Base-by-base conservation (phyloP, 768 basidiomycete species). In the Amanita exitialis region DNA sequence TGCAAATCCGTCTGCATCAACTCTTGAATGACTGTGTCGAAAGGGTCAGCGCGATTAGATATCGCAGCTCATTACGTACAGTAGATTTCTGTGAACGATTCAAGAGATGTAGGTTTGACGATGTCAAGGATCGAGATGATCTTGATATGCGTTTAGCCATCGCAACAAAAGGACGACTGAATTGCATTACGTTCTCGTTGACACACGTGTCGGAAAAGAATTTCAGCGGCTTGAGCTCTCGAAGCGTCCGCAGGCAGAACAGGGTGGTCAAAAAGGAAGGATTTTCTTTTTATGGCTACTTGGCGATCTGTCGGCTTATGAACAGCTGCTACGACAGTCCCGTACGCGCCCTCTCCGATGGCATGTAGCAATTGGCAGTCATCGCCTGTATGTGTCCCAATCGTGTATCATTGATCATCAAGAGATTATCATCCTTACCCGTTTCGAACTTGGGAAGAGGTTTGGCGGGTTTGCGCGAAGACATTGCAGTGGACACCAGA, bases 231-330 rank as follows among this genome's bases (percentile, higher is more conserved):
- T 96, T 97, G 65, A 96, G 86, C 72, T 96, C 90, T 55, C 90
- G 74, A 6, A 91, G 76, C 5, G 90, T 92, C 12, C 82, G 73
- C 3, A 93, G 76, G 62, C 86, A 89, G 66, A 93, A 93, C 90
- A 92, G 90, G 35, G 87, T 95, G 92, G 66, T 93, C 91, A 58
- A 97, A n/a, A 96, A 0, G 94, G 94, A 0, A 86, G 82, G 64
- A 98, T 96, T 58, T 89, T 86, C 69, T 97, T n/a, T n/a, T 97
- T 65, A 97, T 96, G 28, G 94, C 94, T 43, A 98, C 94, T 68
- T 83, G 88, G 38, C 87, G 78, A 39, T 83, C 81, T 0, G 83
- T 85, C 0, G 86, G 78, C 47, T 76, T 65, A 64, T 95, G 90
- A 6, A 89, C 67, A 6, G 92, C 91, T 43, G 86, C 72, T 73